These are phyloP conservation scores for Cyclocybe aegerita DNA, from an alignment of 768 basidiomycete species.

Conservation along the genomic window DNA sequence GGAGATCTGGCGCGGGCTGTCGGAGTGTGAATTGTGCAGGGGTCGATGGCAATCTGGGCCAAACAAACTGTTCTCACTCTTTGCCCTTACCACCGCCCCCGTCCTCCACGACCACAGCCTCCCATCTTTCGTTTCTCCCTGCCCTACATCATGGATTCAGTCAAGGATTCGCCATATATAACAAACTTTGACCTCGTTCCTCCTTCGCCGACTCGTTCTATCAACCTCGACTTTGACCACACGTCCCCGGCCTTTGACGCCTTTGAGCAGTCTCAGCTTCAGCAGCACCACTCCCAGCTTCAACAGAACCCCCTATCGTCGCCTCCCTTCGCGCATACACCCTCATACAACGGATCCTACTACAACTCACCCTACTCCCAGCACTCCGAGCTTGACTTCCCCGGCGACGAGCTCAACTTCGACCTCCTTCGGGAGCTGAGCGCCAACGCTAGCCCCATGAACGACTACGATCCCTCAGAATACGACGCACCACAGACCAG, in stretches of 20 bases:
- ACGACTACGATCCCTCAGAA: conserved; percentile 72
- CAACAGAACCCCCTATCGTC: conserved; percentile 13
- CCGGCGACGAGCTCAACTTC: conserved; percentile 45
- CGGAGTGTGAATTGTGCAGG: neutral
- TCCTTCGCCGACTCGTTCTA: conserved; percentile 20
- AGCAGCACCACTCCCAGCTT: conserved; percentile 12
- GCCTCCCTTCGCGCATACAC: conserved; percentile 16
- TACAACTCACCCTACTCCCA: conserved; percentile 70
- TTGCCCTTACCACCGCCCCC: neutral
- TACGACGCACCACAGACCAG: conserved; percentile 59
- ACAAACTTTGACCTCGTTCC: conserved; percentile 18
- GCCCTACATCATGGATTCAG: conserved; percentile 2
- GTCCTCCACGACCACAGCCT: neutral
- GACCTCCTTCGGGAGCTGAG: conserved; percentile 50
- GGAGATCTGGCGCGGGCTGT: neutral
- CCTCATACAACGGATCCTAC: conserved; percentile 46
- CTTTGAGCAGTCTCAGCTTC: neutral
- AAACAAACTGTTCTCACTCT: neutral
- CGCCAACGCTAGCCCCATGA: conserved; percentile 28
- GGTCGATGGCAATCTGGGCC: neutral
- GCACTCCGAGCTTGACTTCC: conserved; percentile 64
- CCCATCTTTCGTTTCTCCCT: neutral
- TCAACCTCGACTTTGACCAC: conserved; percentile 19
- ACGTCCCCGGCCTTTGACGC: conserved; percentile 6
- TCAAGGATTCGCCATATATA: conserved; percentile 25